Conservation (phyloP, 2,329 filamentous ascomycete genomes). For the Penicillium sp. region DNA sequence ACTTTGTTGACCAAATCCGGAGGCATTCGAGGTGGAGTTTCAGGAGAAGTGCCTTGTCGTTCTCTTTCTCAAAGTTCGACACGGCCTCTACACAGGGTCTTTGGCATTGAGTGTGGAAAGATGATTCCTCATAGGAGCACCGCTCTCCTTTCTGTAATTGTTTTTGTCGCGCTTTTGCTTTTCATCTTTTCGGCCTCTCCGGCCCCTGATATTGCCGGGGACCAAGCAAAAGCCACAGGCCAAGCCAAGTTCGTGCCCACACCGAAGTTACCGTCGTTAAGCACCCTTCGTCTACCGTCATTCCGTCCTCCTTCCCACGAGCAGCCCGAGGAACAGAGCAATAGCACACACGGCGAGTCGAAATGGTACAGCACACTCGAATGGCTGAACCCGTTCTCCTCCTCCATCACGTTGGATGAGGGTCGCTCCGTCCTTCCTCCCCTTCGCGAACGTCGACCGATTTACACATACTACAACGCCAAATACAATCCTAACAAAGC, state of each 20-base stretch:
- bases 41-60: conserved; percentile 8
- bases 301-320: conserved; percentile 68
- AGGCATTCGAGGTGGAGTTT: conserved; percentile 11
- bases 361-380: conserved; percentile 87
- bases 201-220: conserved; percentile 23
- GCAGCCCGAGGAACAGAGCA: conserved; percentile 67
- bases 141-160: conserved; percentile 41
- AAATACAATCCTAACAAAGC: conserved; percentile 39
- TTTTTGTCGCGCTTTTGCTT: conserved; percentile 43
- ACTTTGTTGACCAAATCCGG: conserved; percentile 13
- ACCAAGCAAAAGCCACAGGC: conserved; percentile 24
- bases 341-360: conserved; percentile 72
- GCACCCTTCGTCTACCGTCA: conserved; percentile 58
- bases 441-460: conserved; percentile 62
- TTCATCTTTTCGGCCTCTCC: conserved; percentile 46
- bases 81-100: conserved; percentile 2
- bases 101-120: conserved; percentile 16
- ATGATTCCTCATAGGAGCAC: conserved; percentile 44
- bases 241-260: conserved; percentile 34
- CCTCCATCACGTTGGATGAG: conserved; percentile 72
- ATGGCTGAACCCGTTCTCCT: conserved; percentile 88
- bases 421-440: conserved; percentile 79
- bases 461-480: conserved; percentile 90
- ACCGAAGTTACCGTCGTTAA: conserved; percentile 45
- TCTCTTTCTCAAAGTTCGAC: not conserved